Base-by-base conservation (phyloP, 129 eudicot genomes). In the Artemisia annua region DNA sequence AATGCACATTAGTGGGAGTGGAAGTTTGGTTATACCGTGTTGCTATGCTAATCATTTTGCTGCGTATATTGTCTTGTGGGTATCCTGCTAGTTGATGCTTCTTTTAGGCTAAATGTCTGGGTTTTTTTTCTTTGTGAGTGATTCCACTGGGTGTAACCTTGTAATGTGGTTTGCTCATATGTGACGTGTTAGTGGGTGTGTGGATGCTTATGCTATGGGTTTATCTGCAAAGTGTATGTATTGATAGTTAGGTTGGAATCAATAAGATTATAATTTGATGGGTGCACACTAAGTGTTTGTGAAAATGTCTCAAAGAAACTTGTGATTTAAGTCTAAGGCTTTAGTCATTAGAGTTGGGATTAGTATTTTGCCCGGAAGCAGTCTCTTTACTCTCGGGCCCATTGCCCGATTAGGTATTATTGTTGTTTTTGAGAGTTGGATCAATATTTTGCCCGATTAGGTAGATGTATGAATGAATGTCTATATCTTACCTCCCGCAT, bases 241-340 rank as follows among this genome's bases (percentile, higher is more conserved):
- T 73, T 39, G 14, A 10, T 14, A 19, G 7, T 28, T 28, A 28
- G 30, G 30, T 28, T 28, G 30, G 30, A 28, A 28, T 28, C 3
- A 2, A 3, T 28, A 28, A 28, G 30, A 28, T 28, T 28, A 3
- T 28, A 28, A 28, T 28, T 28, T 28, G 30, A 28, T 80, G 48
- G 56, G 39, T 74, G 84, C 61, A 0, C 72, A 74, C 43, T 8
- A 80, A 72, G 76, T 80, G 76, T 75, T 80, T 54, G 80, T 80
- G 18, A 68, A 70, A 73, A 18, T 59, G 71, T 75, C 68, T 73
- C 63, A 75, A 75, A 44, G 84, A 80, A 49, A 26, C 18, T 60
- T 10, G 7, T 69, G 22, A 50, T 51, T n/a, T 69, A 48, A 32
- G 32, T 78, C 39, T 14, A 3, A 39, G 50, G 65, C 63, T 39